Base-by-base conservation (phyloP, 352 stramenopile genomes). In the Elongisporangium senticosum region DNA sequence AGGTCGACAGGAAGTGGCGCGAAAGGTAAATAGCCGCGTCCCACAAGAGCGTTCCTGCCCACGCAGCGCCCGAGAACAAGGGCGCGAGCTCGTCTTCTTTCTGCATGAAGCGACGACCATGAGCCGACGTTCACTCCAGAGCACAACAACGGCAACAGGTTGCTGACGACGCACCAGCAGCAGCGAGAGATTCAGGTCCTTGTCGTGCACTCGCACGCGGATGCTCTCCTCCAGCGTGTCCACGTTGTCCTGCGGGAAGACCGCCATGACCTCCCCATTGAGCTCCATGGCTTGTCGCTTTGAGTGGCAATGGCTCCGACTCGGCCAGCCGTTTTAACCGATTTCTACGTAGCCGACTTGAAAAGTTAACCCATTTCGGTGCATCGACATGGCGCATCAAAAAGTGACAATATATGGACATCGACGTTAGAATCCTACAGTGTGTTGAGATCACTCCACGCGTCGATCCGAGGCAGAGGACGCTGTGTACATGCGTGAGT, bases 31-130 rank as follows among this genome's bases (percentile, higher is more conserved):
- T 72, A 1, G 87, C 88, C 1, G 90, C 90, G 17, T 90, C 80
- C 90, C 90, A 97, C 37, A 97, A 53, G 20, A 97, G 74, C 22
- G 94, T 98, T 1, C 94, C 94, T 4, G 94, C 94, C 94, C 94
- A 98, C 40, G 87, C 79, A 7, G 89, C 90, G 8, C 94, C 94
- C 20, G 91, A 94, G 73, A 98, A 98, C 7, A 98, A 68, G 23
- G 94, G 94, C 24, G 91, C 91, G 22, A 98, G 77, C 53, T 96
- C 86, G 61, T 96, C 76, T 61, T 86, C 78, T 77, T 87, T 75
- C 83, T 93, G 54, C 10, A 14, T 22, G 11, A 26, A 26, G 23
- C 23, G 5, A 26, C 2, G 21, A 56, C 48, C 43, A 3, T 49
- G 40, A 22, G 20, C 1, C 23, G 22, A 49, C 43, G 17, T 48